phyloP scores from a whole-genome alignment of 805 yeast genomes.

The Alloascoidea hylecoeti region DNA sequence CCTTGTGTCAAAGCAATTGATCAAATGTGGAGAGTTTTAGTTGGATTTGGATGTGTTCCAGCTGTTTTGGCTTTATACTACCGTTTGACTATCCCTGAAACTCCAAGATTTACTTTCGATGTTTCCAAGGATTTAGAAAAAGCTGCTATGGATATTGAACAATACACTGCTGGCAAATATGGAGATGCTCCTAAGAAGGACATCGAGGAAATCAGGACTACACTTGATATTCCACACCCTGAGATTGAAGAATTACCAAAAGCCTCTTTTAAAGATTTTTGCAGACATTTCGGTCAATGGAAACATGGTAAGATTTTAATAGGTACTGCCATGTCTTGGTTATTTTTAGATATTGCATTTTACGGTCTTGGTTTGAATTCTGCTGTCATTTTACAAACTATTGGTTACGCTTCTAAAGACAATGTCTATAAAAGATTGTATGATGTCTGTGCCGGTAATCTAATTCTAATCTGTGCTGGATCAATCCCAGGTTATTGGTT shows the following conservation, averaged over 20 bases:
- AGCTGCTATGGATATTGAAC: slow-evolving; percentile 41
- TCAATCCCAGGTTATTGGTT: slow-evolving; percentile 90
- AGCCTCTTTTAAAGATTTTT: slow-evolving; percentile 69
- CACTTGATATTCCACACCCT: too few relatives aligned
- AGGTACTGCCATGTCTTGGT: slow-evolving; percentile 91
- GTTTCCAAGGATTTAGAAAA: slow-evolving; percentile 43
- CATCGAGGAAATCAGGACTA: slow-evolving; percentile 25
- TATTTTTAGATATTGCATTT: slow-evolving; percentile 78
- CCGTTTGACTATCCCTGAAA: too few relatives aligned
- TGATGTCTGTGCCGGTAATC: slow-evolving; percentile 81
- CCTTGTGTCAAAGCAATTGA: slow-evolving; percentile 69
- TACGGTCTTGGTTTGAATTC: slow-evolving; percentile 82
- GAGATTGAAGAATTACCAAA: slow-evolving; percentile 52
- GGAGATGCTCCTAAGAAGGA: slow-evolving; percentile 37
- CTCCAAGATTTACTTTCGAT: slow-evolving; percentile 68
- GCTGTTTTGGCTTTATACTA: slow-evolving; percentile 69
- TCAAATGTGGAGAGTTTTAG: slow-evolving; percentile 86
- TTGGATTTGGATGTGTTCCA: slow-evolving; percentile 87
- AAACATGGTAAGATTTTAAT: slow-evolving; percentile 68
- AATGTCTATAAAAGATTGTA: slow-evolving; percentile 60
- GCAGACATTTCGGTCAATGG: slow-evolving; percentile 70
- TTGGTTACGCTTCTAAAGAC: slow-evolving; percentile 64
- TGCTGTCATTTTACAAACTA: slow-evolving; percentile 64
- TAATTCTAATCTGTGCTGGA: slow-evolving; percentile 90
- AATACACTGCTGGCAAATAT: slow-evolving; percentile 31